Conservation (phyloP, 106 monocot species). For the Xerophyta viscosa region DNA sequence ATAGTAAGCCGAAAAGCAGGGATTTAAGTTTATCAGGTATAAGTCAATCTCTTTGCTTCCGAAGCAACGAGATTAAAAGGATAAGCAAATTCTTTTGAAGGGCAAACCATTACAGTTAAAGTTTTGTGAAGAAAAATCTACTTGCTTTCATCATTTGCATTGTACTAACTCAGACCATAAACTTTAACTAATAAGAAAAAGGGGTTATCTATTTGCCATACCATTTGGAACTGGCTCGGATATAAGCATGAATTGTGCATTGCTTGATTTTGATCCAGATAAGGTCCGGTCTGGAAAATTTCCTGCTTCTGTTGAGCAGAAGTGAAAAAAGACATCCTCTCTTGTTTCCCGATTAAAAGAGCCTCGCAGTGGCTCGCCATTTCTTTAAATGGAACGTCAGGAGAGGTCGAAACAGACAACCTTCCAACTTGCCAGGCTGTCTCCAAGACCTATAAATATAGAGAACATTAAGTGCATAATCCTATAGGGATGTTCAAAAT, state of each 20-base stretch:
- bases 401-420: slow-evolving; percentile 47
- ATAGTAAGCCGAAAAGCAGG: too few species aligned
- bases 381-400: slow-evolving; percentile 76
- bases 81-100: not conserved
- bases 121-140: not conserved
- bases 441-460: slow-evolving; percentile 37
- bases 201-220: slow-evolving; percentile 1
- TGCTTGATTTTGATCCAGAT: slow-evolving; percentile 3
- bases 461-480: not conserved
- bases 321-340: slow-evolving; percentile 64
- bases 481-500: too few species aligned
- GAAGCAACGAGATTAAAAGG: not conserved
- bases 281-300: slow-evolving; percentile 2
- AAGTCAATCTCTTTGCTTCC: too few species aligned
- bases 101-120: not conserved
- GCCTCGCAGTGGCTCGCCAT: slow-evolving; percentile 85
- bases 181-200: not conserved
- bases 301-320: slow-evolving; percentile 36
- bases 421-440: slow-evolving; percentile 57
- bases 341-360: slow-evolving; percentile 63
- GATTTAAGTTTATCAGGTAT: too few species aligned
- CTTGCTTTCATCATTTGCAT: too few species aligned
- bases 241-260: not conserved
- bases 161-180: not conserved
- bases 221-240: slow-evolving; percentile 20